Conservation (phyloP, 345 rosid genomes). For the Melastoma malabathricum region DNA sequence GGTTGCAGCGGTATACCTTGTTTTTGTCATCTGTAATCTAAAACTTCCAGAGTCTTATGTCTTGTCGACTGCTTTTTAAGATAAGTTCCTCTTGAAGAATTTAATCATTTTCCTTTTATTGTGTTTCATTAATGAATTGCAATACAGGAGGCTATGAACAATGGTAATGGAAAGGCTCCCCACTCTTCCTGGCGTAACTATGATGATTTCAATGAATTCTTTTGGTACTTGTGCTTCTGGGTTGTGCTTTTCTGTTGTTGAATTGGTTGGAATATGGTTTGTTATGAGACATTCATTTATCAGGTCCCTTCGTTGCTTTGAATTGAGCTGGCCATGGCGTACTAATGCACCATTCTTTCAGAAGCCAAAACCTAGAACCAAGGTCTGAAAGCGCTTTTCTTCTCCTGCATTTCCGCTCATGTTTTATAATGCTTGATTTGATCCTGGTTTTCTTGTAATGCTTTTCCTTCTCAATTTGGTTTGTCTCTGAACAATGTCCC, state of each 20-base stretch:
- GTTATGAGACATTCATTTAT: background rate
- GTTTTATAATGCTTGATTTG: background rate
- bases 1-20: conserved; percentile 64
- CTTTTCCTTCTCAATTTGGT: background rate
- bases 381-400: conserved; percentile 32
- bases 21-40: background rate
- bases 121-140: background rate
- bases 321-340: conserved; percentile 96
- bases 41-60: too few relatives aligned
- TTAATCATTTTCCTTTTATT: too few relatives aligned
- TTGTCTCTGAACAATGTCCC: too few relatives aligned
- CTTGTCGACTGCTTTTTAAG: too few relatives aligned
- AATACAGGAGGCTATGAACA: conserved; percentile 77
- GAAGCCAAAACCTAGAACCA: conserved; percentile 52
- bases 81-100: too few relatives aligned
- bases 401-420: background rate
- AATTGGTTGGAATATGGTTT: background rate
- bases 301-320: conserved; percentile 89
- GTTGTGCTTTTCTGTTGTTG: too few relatives aligned
- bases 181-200: too few relatives aligned
- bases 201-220: conserved; percentile 88
- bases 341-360: conserved; percentile 48
- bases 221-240: conserved; percentile 41
- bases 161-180: conserved; percentile 82
- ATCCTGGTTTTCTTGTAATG: background rate